Conservation (phyloP, 345 rosid genomes). For the Syzygium grande region DNA sequence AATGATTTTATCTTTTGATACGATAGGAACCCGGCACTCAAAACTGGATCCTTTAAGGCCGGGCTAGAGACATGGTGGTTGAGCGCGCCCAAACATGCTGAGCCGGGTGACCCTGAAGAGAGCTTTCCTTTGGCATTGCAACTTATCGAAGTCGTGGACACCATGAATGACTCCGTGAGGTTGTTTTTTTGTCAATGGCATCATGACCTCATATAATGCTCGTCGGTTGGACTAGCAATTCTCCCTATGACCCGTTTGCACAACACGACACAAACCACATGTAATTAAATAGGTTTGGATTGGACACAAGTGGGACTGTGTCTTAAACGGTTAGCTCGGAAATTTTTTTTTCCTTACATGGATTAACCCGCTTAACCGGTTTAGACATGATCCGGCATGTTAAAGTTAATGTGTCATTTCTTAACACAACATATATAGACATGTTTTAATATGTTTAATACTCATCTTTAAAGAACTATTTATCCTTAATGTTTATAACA, state of each 20-base stretch:
- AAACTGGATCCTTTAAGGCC: fast-evolving
- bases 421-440: neutral
- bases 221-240: neutral
- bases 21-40: neutral
- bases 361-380: neutral
- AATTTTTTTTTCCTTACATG: neutral
- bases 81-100: neutral
- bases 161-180: neutral
- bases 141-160: neutral
- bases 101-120: neutral
- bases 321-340: neutral
- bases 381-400: neutral
- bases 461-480: neutral
- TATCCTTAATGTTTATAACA: neutral
- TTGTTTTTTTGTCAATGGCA: neutral
- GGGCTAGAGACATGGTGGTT: neutral
- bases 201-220: neutral
- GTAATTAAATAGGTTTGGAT: neutral
- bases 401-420: neutral
- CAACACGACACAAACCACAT: neutral
- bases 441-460: neutral
- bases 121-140: neutral
- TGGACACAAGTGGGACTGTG: neutral
- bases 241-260: neutral
- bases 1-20: neutral